phyloP scores from a whole-genome alignment of 129 eudicot genomes.

The Lonicera japonica region DNA sequence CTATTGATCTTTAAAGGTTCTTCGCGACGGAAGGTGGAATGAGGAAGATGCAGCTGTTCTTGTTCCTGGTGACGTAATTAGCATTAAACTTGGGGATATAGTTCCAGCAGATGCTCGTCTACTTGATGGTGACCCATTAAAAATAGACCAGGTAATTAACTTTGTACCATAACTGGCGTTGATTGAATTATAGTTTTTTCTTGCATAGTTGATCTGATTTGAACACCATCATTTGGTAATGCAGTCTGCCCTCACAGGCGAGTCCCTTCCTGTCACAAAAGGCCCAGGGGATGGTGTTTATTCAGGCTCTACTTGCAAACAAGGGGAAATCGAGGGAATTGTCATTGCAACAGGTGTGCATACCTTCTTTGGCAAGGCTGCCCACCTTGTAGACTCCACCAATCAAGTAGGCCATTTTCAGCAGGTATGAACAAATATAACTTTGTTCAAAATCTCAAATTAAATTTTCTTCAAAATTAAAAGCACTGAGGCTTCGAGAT shows the following conservation, averaged over 20 bases:
- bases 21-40: conserved; percentile 61
- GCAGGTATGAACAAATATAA: conserved; percentile 32
- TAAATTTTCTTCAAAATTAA: too few species aligned
- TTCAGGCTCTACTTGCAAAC: conserved; percentile 88
- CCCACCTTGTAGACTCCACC: conserved; percentile 79
- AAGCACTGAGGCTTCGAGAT: too few species aligned
- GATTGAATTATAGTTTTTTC: conserved; percentile 1
- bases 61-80: conserved; percentile 76
- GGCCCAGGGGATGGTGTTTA: conserved; percentile 75
- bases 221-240: conserved; percentile 9
- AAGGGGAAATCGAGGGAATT: conserved; percentile 76
- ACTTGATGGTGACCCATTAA: conserved; percentile 69
- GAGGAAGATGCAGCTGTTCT: conserved; percentile 69
- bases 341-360: conserved; percentile 87
- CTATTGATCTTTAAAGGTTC: conserved; percentile 18
- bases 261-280: conserved; percentile 73
- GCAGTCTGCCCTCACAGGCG: conserved; percentile 85
- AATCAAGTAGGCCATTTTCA: conserved; percentile 84
- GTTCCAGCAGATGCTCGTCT: conserved; percentile 86
- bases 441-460: background rate
- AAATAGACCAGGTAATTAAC: conserved; percentile 62
- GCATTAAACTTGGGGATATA: conserved; percentile 67
- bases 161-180: conserved; percentile 4
- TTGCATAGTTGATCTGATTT: conserved; percentile 7
- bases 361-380: conserved; percentile 84